These are phyloP conservation scores for Calonectria pseudoturangicola DNA, from an alignment of 2,329 filamentous ascomycete genomes.

Conservation along the genomic window DNA sequence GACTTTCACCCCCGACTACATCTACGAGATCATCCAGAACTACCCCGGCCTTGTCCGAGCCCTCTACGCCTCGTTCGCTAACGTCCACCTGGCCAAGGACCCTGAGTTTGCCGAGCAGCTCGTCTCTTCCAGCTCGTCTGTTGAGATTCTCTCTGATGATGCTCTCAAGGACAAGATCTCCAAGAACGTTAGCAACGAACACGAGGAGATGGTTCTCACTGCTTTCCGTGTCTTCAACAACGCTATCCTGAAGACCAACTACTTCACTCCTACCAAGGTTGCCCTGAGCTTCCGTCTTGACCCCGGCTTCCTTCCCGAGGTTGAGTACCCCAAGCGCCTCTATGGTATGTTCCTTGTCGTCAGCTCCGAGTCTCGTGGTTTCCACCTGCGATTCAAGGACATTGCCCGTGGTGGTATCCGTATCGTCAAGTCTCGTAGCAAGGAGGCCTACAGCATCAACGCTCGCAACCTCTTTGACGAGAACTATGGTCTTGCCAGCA, in stretches of 20 bases:
- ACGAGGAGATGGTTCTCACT: conserved; percentile 98
- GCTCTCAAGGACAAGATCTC: conserved; percentile 86
- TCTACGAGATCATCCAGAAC: conserved; percentile 94
- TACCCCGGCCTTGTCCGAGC: conserved; percentile 92
- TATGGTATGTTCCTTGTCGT: conserved; percentile 99
- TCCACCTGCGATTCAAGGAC: conserved; percentile 97
- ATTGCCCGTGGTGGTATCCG: conserved; percentile 98
- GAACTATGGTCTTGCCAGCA: conserved; percentile 98
- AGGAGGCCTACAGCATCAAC: conserved; percentile 97
- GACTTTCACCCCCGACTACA: conserved; percentile 98
- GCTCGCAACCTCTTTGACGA: conserved; percentile 97
- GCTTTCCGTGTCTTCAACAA: conserved; percentile 98
- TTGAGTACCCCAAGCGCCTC: conserved; percentile 94
- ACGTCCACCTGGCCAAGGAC: conserved; percentile 80
- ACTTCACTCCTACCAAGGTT: conserved; percentile 97
- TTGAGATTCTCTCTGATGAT: conserved; percentile 83
- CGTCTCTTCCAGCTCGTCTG: conserved; percentile 73
- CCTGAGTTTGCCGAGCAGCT: conserved; percentile 70
- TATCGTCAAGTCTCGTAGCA: conserved; percentile 98
- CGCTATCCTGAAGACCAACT: conserved; percentile 96
- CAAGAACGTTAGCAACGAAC: conserved; percentile 90
- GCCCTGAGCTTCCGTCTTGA: conserved; percentile 97
- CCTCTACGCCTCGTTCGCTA: conserved; percentile 94
- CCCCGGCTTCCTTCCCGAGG: conserved; percentile 88
- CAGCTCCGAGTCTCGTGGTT: conserved; percentile 95